phyloP scores from a whole-genome alignment of 306 rosid species.

The Pachyrhizus erosus region DNA sequence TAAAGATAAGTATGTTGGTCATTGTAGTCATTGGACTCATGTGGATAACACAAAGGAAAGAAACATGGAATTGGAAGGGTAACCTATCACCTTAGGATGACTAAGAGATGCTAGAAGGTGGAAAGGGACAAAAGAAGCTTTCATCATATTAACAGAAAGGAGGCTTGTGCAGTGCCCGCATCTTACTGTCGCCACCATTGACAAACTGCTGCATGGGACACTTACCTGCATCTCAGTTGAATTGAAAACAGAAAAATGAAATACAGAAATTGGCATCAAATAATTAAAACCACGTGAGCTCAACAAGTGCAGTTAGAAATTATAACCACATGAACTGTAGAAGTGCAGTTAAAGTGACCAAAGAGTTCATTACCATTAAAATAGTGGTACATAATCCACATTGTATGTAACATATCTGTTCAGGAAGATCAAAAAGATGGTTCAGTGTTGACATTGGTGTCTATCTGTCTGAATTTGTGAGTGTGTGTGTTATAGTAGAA shows the following conservation, averaged over 20 bases:
- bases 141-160: slow-evolving; percentile 85
- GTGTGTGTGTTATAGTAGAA: slow-evolving; percentile 6
- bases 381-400: slow-evolving; percentile 88
- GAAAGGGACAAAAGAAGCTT: slow-evolving; percentile 83
- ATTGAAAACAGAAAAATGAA: background rate
- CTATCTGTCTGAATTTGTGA: background rate
- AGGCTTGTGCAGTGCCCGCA: slow-evolving; percentile 93
- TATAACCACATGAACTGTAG: background rate
- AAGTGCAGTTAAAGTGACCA: background rate
- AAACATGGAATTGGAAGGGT: slow-evolving; percentile 7
- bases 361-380: slow-evolving; percentile 62
- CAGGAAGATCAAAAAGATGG: slow-evolving; percentile 80
- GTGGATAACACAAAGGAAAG: background rate
- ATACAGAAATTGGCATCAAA: background rate
- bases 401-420: slow-evolving; percentile 86
- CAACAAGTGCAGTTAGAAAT: background rate
- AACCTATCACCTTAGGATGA: slow-evolving; percentile 56
- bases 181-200: slow-evolving; percentile 88
- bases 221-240: slow-evolving; percentile 68
- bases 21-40: slow-evolving; percentile 19
- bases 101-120: slow-evolving; percentile 78
- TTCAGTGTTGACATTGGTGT: slow-evolving; percentile 64
- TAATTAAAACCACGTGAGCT: background rate
- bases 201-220: slow-evolving; percentile 90
- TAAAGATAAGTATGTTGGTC: background rate